Percentiles rank a stretch among this genome's conserved stretches.
phyloP scores from a whole-genome alignment of 2,329 filamentous ascomycete species.

The Fusarium sulawesiense region DNA sequence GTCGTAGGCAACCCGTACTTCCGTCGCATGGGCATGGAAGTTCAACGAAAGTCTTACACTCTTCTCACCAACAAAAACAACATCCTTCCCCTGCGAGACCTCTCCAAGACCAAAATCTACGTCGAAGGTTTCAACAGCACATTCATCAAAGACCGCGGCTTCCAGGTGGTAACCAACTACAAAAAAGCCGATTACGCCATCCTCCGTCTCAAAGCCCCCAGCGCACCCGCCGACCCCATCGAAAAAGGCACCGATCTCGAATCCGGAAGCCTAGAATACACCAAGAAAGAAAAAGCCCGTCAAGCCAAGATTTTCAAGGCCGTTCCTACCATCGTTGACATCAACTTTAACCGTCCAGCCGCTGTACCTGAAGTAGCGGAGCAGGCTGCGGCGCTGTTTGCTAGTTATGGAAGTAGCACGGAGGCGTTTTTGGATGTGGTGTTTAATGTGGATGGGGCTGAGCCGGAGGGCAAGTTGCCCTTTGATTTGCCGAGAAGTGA shows the following conservation, averaged over 20 bases:
- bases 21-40: conserved; percentile 26
- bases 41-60: conserved; percentile 38
- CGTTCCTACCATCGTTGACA: conserved; percentile 56
- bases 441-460: conserved; percentile 46
- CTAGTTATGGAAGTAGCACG: conserved; percentile 53
- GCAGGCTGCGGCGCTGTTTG: conserved; percentile 52
- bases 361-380: conserved; percentile 56
- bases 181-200: conserved; percentile 56
- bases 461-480: conserved; percentile 39
- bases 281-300: conserved; percentile 39
- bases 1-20: conserved; percentile 59
- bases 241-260: conserved; percentile 11
- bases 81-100: conserved; percentile 31
- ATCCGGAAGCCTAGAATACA: conserved; percentile 55
- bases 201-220: conserved; percentile 54
- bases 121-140: conserved; percentile 30
- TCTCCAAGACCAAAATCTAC: conserved; percentile 34
- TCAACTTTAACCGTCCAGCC: conserved; percentile 56
- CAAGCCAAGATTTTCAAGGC: conserved; percentile 50
- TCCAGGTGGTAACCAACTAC: conserved; percentile 50
- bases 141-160: conserved; percentile 28
- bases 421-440: conserved; percentile 58
- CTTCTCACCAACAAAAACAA: conserved; percentile 41
- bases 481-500: conserved; percentile 53
- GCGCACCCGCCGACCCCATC: conserved; percentile 37